Percentiles rank a stretch among this genome's conserved stretches.
Evolutionary conservation across 768 basidiomycete species (phyloP).

Genomic region (Neoboletus subvelutipes): DNA sequence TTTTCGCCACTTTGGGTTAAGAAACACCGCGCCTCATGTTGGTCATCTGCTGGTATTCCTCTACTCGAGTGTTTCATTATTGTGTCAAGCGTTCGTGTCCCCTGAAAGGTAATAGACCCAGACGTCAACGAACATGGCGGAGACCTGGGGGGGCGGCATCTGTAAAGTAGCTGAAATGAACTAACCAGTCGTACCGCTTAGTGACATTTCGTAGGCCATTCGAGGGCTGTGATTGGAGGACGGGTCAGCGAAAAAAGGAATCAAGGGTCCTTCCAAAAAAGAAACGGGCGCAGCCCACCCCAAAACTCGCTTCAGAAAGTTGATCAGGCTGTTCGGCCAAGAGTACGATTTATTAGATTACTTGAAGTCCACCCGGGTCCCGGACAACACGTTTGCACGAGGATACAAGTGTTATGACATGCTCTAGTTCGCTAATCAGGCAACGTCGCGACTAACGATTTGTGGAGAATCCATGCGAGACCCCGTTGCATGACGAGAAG

Average conservation of each 20-base stretch:
- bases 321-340: background rate
- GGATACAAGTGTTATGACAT: background rate
- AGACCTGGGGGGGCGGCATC: no score
- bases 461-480: background rate
- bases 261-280: no score
- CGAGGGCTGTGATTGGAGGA: no score
- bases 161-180: no score
- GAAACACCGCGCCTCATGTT: conserved; percentile 5
- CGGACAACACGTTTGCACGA: background rate
- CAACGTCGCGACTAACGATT: background rate
- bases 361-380: background rate
- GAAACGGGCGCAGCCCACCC: no score
- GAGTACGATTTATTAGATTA: background rate
- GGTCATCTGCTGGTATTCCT: background rate
- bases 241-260: no score
- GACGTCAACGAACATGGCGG: background rate
- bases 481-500: background rate
- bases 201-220: no score
- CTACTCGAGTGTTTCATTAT: background rate
- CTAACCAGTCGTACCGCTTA: no score
- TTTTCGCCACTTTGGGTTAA: background rate
- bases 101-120: conserved; percentile 2
- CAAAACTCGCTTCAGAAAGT: no score
- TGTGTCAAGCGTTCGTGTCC: background rate
- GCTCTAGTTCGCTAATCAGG: background rate